Evolutionary conservation across 2,329 filamentous ascomycete genomes (phyloP), one percentile per base, ranked within the genome.

Genomic region (Pseudogymnoascus destructans): DNA sequence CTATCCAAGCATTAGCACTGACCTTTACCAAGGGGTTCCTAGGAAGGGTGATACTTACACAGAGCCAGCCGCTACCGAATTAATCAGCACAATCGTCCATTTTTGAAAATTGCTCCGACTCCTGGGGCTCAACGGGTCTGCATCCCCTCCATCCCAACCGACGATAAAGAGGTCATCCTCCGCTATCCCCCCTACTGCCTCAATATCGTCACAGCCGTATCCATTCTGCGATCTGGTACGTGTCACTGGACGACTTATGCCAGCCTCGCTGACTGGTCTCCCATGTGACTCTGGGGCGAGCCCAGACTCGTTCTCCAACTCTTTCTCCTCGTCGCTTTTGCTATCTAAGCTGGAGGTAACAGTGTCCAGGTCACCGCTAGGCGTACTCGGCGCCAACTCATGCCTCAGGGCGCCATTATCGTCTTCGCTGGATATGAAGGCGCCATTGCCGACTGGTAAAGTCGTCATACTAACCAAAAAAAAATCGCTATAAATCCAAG

Each of bases 21-120:
- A 6, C 21, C 23, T 4, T 25, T 49, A 5, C 42, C 23, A 15
- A 49, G 27, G 4, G 3, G 21, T 3, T 49, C 7, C 7, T 27
- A 15, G n/a, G 17, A 15, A 1, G 6, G 13, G 8, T 49, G 15
- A 6, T 21, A 83, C 87, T 77, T 78, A 91, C 86, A 95, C 88
- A 92, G 60, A 93, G 76, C 52, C 87, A 87, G 6, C 85, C 86
- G 58, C 27, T 3, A 78, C 69, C 8, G 84, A 83, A n/a, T 90
- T 78, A 59, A 95, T 85, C 33, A 82, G 64, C 1, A 91, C 83
- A 61, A 95, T 85, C 27, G 82, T 59, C 92, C 92, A 96, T 68
- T 91, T 91, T 61, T 81, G 79, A n/a, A 72, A 68, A 15, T 70
- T 77, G 13, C 71, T 73, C 74, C 89, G 82, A 68, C 80, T 89